These are phyloP conservation scores for Fusarium poae DNA, from an alignment of 2,329 filamentous ascomycete genomes.

Conservation along the genomic window DNA sequence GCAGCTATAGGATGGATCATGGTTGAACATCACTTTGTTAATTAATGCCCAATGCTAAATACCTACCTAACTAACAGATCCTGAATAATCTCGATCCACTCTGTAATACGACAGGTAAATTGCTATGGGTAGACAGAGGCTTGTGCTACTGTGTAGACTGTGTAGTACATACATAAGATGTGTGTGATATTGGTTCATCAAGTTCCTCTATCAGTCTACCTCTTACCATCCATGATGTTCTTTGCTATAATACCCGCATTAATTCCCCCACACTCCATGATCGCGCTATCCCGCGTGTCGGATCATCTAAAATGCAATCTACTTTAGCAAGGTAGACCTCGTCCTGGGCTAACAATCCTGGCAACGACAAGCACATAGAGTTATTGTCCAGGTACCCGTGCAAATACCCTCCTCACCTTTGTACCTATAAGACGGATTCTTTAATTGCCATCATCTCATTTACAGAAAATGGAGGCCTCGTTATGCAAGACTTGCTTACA, in stretches of 20 bases:
- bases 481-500: slow-evolving; percentile 16
- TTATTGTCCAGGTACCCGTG: slow-evolving; percentile 5
- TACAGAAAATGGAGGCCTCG: slow-evolving; percentile 11
- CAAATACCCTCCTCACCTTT: background rate
- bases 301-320: slow-evolving; percentile 29
- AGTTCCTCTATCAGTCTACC: background rate
- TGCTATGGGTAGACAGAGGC: background rate
- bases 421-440: background rate
- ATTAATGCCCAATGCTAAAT: slow-evolving; percentile 5
- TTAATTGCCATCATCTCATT: background rate
- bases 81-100: slow-evolving; percentile 9
- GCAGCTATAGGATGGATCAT: slow-evolving; percentile 24
- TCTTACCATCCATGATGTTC: background rate
- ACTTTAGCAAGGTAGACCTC: slow-evolving; percentile 19
- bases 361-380: slow-evolving; percentile 4
- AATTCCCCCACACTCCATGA: slow-evolving; percentile 39
- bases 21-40: slow-evolving; percentile 4
- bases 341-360: slow-evolving; percentile 23
- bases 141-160: background rate
- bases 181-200: slow-evolving; percentile 3
- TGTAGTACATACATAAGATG: background rate
- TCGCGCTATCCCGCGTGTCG: slow-evolving; percentile 45
- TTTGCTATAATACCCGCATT: slow-evolving; percentile 14
- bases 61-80: background rate
- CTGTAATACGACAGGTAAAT: background rate